Evolutionary conservation across 495 filamentous ascomycete genomes (phyloP), one percentile per base, ranked within the genome.

Genomic region (Tuber umbilicatum): DNA sequence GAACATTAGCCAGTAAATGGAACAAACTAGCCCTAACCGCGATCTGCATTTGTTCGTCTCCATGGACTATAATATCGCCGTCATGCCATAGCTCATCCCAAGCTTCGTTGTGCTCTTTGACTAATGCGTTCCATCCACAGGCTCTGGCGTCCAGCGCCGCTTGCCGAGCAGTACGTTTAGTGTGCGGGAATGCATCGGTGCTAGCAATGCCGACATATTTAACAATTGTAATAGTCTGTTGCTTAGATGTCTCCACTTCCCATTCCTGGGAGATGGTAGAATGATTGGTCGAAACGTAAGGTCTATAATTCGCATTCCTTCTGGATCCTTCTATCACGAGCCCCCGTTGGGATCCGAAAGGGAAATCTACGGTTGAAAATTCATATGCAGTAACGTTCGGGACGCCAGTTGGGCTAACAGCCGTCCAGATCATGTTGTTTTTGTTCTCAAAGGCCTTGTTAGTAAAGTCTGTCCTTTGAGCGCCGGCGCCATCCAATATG

Each of bases 1-100:
- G 78, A 31, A 85, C 73, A 73, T 92, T 91, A 75, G 92, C 90
- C 31, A 94, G 82, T 0, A 94, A 83, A 76, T 92, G 90, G 82
- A 90, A 94, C 1, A 88, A 85, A 73, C 89, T 92, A 6, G 89
- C 87, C 6, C 93, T 87, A 1, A 90, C 86, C 17, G 87, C 86
- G 55, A 93, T 88, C 31, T 91, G 89, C 40, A 91, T 85, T 70
- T 90, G 85, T 17, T 81, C 75, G 76, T 93, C 89, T 0, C 84
- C 80, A 2, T 90, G 91, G 16, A 94, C 82, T 23, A 93, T 89
- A 35, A 92, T 89, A 21, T 89, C 89, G 71, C 87, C 85, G 0
- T 86, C 70, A 5, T 85, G 83, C 82, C 89, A 80, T 31, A 88
- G 82, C 19, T 80, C 79, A 2, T 77, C 75, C 88, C 88, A 89